Percentiles rank a stretch among this genome's conserved stretches.
Conservation (phyloP, 202 grass and related monocot species). For the Bolboschoenoplectus hybrid region DNA sequence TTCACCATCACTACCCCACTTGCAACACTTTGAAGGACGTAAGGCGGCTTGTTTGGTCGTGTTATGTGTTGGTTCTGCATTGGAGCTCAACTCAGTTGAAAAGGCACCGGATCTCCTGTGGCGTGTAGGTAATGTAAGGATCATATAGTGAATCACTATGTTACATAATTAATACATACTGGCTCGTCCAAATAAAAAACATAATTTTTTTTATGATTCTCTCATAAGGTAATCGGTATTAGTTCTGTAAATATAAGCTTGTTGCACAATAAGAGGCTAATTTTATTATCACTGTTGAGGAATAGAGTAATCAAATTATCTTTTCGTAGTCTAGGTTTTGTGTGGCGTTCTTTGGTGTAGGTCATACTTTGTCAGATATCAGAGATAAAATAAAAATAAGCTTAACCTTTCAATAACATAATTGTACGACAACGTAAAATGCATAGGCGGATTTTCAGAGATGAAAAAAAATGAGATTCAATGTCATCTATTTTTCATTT, state of each 20-base stretch:
- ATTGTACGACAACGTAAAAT: too few relatives aligned
- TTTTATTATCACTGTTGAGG: too few relatives aligned
- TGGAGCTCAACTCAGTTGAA: slow-evolving; percentile 23
- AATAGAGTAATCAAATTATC: neutral
- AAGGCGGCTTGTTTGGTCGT: slow-evolving; percentile 31
- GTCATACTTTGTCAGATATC: neutral
- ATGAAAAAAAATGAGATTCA: too few relatives aligned
- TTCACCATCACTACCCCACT: neutral
- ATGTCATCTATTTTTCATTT: too few relatives aligned
- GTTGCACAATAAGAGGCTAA: too few relatives aligned
- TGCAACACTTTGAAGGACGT: neutral
- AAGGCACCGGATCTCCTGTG: neutral
- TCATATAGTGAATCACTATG: neutral
- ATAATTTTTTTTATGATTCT: too few relatives aligned
- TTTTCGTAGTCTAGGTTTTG: neutral
- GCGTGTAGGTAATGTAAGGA: neutral
- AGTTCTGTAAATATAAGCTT: too few relatives aligned
- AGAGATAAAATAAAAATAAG: too few relatives aligned
- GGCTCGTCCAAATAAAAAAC: too few relatives aligned
- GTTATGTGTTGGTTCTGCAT: slow-evolving; percentile 26
- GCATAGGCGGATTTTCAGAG: too few relatives aligned
- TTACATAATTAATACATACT: neutral
- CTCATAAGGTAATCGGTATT: too few relatives aligned
- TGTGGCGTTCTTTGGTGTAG: neutral
- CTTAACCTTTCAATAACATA: too few relatives aligned